These are phyloP conservation scores for Zoysia japonica DNA, from an alignment of 176 grass and related monocot genomes.

Conservation along the genomic window DNA sequence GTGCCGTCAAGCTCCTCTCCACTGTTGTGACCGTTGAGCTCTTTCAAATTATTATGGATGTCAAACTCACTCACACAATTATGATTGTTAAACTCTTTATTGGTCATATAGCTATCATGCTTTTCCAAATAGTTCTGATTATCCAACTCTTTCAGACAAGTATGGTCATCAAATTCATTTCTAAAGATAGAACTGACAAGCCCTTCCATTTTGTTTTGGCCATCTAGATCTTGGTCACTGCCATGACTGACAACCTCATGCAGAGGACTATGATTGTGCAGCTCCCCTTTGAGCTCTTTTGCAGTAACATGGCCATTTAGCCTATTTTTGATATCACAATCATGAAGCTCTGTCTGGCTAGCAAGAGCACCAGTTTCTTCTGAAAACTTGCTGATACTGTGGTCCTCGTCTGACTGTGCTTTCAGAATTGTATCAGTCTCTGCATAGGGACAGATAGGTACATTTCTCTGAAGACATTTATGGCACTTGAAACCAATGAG, in stretches of 20 bases:
- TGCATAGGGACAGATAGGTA: constrained; percentile 70
- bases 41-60: constrained; percentile 15
- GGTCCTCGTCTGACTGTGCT: constrained; percentile 36
- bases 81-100: constrained; percentile 15
- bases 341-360: constrained; percentile 27
- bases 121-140: constrained; percentile 7
- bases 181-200: constrained; percentile 1
- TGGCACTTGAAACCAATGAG: constrained; percentile 94
- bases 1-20: constrained; percentile 27
- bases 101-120: not conserved
- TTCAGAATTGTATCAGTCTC: constrained; percentile 36
- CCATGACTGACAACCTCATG: constrained; percentile 15
- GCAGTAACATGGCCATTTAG: constrained; percentile 12
- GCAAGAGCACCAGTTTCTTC: constrained; percentile 39
- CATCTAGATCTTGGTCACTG: constrained; percentile 15
- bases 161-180: constrained; percentile 20
- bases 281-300: constrained; percentile 29
- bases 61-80: constrained; percentile 8
- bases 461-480: constrained; percentile 62
- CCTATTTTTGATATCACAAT: constrained; percentile 20
- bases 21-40: not conserved
- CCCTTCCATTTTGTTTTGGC: constrained; percentile 11
- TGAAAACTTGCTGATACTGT: not conserved
- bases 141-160: constrained; percentile 15
- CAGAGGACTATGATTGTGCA: constrained; percentile 17